A percentile compares a stretch with the other conserved stretches of the same genome.
Conservation (phyloP, 2,329 filamentous ascomycete genomes). For the Plectosphaerella plurivora region DNA sequence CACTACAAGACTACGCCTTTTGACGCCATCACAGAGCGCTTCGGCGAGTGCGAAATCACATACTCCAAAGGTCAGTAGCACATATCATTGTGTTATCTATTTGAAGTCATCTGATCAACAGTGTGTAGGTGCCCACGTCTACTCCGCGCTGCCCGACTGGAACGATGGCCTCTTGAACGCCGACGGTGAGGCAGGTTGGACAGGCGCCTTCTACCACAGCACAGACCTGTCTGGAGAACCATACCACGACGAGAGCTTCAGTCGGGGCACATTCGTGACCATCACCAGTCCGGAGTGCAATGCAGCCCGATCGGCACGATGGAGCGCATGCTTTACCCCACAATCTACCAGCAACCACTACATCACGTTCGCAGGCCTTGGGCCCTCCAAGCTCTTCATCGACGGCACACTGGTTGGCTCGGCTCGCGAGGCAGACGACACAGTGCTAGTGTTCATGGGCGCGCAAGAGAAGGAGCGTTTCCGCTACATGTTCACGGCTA, state of each 20-base stretch:
- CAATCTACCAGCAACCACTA: constrained; percentile 19
- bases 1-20: constrained; percentile 68
- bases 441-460: constrained; percentile 63
- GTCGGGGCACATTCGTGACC: neutral
- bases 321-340: neutral
- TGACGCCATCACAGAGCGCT: constrained; percentile 59
- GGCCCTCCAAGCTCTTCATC: constrained; percentile 58
- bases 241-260: neutral
- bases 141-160: neutral
- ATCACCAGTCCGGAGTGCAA: neutral
- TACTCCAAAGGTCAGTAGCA: constrained; percentile 15
- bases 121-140: neutral
- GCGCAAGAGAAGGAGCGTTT: constrained; percentile 60
- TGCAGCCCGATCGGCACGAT: too few relatives aligned
- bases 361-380: constrained; percentile 27
- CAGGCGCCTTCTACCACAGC: constrained; percentile 3
- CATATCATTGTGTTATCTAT: too few relatives aligned
- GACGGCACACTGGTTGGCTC: constrained; percentile 54
- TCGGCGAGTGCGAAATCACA: constrained; percentile 23
- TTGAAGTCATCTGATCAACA: neutral
- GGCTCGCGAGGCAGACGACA: constrained; percentile 37
- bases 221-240: neutral
- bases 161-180: neutral
- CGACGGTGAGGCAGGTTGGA: constrained; percentile 23
- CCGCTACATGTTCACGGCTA: constrained; percentile 49